Percentiles rank a stretch among this genome's conserved stretches.
Conservation (phyloP, 1,139 yeast species). For the Saccharomyces hybrid region DNA sequence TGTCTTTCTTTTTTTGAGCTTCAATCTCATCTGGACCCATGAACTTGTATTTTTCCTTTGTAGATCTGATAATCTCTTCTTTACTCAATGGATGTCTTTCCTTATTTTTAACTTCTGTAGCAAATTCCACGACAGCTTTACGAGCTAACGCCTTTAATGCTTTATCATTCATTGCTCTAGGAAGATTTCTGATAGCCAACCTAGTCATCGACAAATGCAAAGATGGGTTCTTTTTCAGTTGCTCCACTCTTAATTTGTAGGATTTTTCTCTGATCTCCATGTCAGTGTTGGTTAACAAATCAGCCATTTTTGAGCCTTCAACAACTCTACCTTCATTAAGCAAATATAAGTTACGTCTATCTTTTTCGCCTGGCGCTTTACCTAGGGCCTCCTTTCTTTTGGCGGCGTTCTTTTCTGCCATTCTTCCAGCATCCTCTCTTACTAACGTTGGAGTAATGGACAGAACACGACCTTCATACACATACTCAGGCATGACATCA, state of each 20-base stretch:
- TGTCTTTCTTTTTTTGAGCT: constrained; percentile 46
- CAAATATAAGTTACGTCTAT: constrained; percentile 74
- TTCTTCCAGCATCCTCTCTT: constrained; percentile 70
- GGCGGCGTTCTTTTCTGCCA: constrained; percentile 65
- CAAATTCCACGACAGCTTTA: constrained; percentile 90
- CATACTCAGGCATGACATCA: constrained; percentile 82
- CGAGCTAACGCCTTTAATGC: constrained; percentile 87
- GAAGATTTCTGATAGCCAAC: constrained; percentile 86
- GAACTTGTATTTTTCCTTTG: constrained; percentile 50
- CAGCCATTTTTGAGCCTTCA: constrained; percentile 70
- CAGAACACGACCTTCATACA: constrained; percentile 84
- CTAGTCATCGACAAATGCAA: constrained; percentile 87
- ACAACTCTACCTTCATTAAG: constrained; percentile 92
- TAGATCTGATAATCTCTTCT: constrained; percentile 80
- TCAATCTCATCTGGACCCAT: constrained; percentile 41
- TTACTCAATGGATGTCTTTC: constrained; percentile 78
- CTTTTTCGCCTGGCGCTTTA: constrained; percentile 70
- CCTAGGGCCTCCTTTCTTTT: constrained; percentile 74
- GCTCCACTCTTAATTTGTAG: constrained; percentile 77
- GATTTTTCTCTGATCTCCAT: constrained; percentile 85
- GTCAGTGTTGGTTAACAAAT: constrained; percentile 59
- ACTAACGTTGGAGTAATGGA: constrained; percentile 81
- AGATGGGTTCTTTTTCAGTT: constrained; percentile 82
- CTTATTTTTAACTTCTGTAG: constrained; percentile 75
- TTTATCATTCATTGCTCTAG: constrained; percentile 84